These are phyloP conservation scores for Echinosophora koreensis DNA, from an alignment of 306 rosid genomes.

Conservation along the genomic window DNA sequence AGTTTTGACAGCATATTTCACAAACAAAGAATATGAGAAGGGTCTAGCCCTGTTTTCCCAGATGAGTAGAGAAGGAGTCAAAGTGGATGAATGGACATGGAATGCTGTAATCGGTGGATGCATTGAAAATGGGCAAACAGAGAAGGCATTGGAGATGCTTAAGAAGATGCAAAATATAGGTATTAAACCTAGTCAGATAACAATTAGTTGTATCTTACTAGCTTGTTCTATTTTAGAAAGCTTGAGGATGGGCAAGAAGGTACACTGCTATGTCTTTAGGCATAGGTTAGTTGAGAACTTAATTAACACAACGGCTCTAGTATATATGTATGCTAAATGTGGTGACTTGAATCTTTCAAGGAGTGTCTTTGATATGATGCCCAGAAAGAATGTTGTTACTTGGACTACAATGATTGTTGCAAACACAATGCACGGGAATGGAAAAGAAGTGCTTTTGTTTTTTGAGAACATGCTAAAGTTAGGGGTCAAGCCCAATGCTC, in stretches of 20 bases:
- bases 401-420: constrained; percentile 72
- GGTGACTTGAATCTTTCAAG: constrained; percentile 62
- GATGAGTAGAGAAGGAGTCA: constrained; percentile 55
- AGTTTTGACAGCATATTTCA: constrained; percentile 59
- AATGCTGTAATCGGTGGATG: constrained; percentile 69
- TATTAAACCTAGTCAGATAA: constrained; percentile 61
- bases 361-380: constrained; percentile 53
- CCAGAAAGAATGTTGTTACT: constrained; percentile 57
- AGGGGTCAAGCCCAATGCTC: not conserved
- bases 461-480: constrained; percentile 57
- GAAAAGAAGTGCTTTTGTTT: constrained; percentile 57
- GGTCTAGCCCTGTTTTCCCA: constrained; percentile 53
- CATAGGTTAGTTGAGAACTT: constrained; percentile 52
- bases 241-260: constrained; percentile 62
- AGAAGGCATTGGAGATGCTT: constrained; percentile 57
- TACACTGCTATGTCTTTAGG: constrained; percentile 62
- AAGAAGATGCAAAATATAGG: constrained; percentile 64
- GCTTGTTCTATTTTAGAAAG: constrained; percentile 63
- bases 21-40: constrained; percentile 53
- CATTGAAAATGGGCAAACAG: constrained; percentile 58
- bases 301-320: constrained; percentile 53
- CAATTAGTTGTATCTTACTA: constrained; percentile 58
- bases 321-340: constrained; percentile 66
- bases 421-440: constrained; percentile 65
- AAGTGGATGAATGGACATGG: constrained; percentile 61